phyloP scores from a whole-genome alignment of 257 asterid species.

The Plantago major region DNA sequence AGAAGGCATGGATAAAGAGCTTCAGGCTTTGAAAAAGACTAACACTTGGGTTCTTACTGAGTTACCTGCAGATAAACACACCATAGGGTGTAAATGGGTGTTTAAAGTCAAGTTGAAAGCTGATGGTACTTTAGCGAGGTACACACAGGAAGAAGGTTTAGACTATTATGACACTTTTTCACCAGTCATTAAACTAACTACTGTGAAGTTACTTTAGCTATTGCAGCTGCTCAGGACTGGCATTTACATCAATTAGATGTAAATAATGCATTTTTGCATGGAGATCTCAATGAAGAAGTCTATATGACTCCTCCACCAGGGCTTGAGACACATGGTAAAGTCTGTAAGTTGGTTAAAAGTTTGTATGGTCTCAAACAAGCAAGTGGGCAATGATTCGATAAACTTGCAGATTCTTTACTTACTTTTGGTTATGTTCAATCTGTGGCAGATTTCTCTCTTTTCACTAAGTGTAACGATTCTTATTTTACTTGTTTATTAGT shows the following conservation, averaged over 20 bases:
- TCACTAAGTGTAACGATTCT: too few species aligned
- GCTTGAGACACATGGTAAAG: background rate
- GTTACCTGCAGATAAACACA: background rate
- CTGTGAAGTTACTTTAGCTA: background rate
- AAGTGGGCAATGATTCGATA: background rate
- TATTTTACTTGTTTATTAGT: too few species aligned
- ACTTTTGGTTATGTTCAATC: background rate
- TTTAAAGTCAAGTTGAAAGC: background rate
- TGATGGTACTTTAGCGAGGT: background rate
- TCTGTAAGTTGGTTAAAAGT: background rate
- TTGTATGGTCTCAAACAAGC: background rate
- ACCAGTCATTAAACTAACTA: background rate
- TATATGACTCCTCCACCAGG: too few species aligned
- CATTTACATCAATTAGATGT: too few species aligned
- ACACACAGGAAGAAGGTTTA: background rate
- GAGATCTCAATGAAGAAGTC: background rate
- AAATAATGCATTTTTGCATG: too few species aligned
- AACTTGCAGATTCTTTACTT: background rate
- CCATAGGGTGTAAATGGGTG: background rate
- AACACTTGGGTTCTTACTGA: too few species aligned
- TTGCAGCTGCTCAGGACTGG: background rate
- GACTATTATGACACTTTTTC: background rate
- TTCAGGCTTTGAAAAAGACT: too few species aligned
- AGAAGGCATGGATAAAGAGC: too few species aligned
- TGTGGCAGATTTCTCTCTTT: too few species aligned